Evolutionary conservation across 2,329 filamentous ascomycete species (phyloP).

Genomic region (Incumbomyces lentus): DNA sequence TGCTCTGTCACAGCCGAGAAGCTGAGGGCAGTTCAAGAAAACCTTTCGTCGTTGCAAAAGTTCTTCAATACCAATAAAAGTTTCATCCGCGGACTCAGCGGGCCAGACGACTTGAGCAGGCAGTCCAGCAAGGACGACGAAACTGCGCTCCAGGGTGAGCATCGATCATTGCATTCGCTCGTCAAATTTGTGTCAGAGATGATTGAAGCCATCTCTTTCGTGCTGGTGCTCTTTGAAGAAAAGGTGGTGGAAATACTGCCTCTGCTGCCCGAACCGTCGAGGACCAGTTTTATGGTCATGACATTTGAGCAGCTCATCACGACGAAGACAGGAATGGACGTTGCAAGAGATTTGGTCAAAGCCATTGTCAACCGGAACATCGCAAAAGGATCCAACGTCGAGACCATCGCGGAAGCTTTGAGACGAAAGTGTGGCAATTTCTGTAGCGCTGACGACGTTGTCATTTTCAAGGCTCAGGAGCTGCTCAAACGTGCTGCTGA

Average conservation of each 20-base stretch:
- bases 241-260: constrained; percentile 77
- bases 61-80: constrained; percentile 82
- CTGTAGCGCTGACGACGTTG: constrained; percentile 91
- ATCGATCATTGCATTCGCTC: constrained; percentile 79
- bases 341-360: constrained; percentile 91
- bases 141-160: constrained; percentile 82
- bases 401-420: constrained; percentile 91
- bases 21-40: constrained; percentile 66
- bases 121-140: constrained; percentile 79
- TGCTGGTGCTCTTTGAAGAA: constrained; percentile 89
- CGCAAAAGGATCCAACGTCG: constrained; percentile 89
- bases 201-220: constrained; percentile 92
- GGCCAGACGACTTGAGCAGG: constrained; percentile 71
- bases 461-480: constrained; percentile 97
- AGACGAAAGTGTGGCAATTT: constrained; percentile 89
- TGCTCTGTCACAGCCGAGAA: constrained; percentile 60
- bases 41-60: constrained; percentile 64
- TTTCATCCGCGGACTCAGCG: constrained; percentile 89
- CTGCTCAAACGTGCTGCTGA: constrained; percentile 82
- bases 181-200: constrained; percentile 80
- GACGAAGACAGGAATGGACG: constrained; percentile 64
- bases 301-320: constrained; percentile 87
- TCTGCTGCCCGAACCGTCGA: constrained; percentile 59
- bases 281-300: constrained; percentile 60
- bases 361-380: constrained; percentile 98